Percentiles rank a stretch among this genome's conserved stretches.
These are phyloP conservation scores for Chlorella sp. DNA, from an alignment of 139 green algal species.

Conservation along the genomic window DNA sequence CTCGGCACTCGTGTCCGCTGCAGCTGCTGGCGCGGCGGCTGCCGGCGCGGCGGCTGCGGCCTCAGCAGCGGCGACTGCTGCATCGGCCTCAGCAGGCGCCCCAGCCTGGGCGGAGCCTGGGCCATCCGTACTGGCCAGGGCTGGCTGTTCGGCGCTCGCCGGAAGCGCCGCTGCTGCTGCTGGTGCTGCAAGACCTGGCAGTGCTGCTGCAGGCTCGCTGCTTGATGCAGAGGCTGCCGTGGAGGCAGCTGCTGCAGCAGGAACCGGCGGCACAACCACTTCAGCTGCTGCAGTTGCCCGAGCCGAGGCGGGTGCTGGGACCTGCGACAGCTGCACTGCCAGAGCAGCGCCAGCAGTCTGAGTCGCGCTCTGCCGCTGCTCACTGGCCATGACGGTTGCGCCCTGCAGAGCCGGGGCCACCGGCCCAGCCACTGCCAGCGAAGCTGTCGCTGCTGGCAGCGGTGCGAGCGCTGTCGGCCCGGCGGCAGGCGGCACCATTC, in stretches of 20 bases:
- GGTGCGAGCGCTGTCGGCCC: background rate
- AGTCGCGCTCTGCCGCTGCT: too few species aligned
- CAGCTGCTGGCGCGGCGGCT: background rate
- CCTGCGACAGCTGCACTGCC: too few species aligned
- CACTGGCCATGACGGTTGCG: too few species aligned
- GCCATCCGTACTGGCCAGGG: too few species aligned
- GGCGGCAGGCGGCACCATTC: too few species aligned
- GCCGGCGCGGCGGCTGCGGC: background rate
- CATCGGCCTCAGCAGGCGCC: too few species aligned
- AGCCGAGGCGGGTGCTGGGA: background rate
- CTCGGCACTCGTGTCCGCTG: constrained; percentile 15
- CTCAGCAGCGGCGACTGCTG: too few species aligned
- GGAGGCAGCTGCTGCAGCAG: background rate
- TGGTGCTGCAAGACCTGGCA: background rate
- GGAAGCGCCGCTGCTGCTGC: background rate
- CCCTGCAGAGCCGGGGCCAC: too few species aligned
- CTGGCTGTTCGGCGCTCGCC: background rate
- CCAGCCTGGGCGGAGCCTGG: too few species aligned
- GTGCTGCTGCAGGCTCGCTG: background rate
- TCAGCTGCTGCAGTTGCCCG: background rate
- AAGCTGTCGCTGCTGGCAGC: background rate
- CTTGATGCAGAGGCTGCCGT: background rate
- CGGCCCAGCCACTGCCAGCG: too few species aligned
- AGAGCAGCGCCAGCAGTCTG: too few species aligned
- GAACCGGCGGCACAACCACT: background rate